A percentile compares a stretch with the other conserved stretches of the same genome.
Evolutionary conservation across 2,329 filamentous ascomycete genomes (phyloP).

Genomic region (Pseudopyrenochaeta lycopersici): DNA sequence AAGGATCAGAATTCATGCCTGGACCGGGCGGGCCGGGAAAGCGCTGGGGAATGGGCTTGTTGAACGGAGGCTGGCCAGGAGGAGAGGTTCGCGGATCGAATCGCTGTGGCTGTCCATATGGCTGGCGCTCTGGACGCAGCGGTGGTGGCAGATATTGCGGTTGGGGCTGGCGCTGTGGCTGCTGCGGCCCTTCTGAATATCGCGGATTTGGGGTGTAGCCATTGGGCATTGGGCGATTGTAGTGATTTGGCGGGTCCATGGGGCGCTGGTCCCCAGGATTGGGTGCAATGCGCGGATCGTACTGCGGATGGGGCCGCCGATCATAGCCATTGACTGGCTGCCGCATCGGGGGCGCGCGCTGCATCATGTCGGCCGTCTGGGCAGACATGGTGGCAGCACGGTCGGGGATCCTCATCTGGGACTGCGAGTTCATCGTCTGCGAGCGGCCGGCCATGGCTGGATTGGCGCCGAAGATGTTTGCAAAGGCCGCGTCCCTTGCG

Average conservation of each 20-base stretch:
- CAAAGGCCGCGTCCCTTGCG: slow-evolving; percentile 93
- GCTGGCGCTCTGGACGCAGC: slow-evolving; percentile 69
- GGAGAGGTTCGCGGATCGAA: slow-evolving; percentile 68
- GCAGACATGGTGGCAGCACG: slow-evolving; percentile 75
- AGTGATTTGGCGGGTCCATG: slow-evolving; percentile 35
- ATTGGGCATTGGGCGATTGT: slow-evolving; percentile 46
- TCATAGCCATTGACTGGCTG: slow-evolving; percentile 55
- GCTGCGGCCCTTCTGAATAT: slow-evolving; percentile 44
- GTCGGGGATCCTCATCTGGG: slow-evolving; percentile 68
- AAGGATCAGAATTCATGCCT: slow-evolving; percentile 83
- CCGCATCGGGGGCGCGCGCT: slow-evolving; percentile 70
- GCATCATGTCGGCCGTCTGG: slow-evolving; percentile 63
- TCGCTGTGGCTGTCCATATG: slow-evolving; percentile 77
- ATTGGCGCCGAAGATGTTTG: slow-evolving; percentile 92
- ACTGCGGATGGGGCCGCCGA: slow-evolving; percentile 41
- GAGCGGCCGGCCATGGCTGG: slow-evolving; percentile 79
- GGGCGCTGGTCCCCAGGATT: slow-evolving; percentile 39
- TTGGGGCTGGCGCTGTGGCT: slow-evolving; percentile 54
- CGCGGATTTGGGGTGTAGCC: slow-evolving; percentile 50
- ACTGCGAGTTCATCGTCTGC: slow-evolving; percentile 91
- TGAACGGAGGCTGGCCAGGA: slow-evolving; percentile 58
- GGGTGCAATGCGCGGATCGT: slow-evolving; percentile 36
- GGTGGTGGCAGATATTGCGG: slow-evolving; percentile 69
- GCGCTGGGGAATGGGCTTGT: slow-evolving; percentile 66
- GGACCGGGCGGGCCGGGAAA: slow-evolving; percentile 65